These are phyloP conservation scores for Neonectria magnoliae DNA, from an alignment of 2,329 filamentous ascomycete genomes.

Conservation along the genomic window DNA sequence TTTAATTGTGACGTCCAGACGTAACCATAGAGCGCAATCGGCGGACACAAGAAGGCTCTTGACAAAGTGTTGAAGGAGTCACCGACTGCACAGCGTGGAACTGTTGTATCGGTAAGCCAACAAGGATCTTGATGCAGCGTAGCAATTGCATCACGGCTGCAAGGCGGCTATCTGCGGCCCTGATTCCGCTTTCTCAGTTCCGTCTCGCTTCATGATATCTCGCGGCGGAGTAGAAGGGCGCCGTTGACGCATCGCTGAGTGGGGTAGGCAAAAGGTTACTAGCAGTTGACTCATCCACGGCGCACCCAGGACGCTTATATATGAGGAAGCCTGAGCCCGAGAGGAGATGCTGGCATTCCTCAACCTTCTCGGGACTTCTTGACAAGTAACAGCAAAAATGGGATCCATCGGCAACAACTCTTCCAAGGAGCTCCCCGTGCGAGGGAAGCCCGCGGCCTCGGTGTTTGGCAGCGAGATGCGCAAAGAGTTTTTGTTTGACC, in stretches of 20 bases:
- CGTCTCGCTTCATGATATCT: not conserved
- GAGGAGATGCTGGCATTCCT: not conserved
- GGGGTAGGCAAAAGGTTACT: slow-evolving; percentile 27
- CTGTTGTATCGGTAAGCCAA: not conserved
- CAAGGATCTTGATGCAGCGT: not conserved
- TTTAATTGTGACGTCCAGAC: not conserved
- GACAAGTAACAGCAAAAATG: slow-evolving; percentile 22
- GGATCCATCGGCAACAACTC: slow-evolving; percentile 32
- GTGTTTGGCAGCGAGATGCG: slow-evolving; percentile 55
- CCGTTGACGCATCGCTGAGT: slow-evolving; percentile 35
- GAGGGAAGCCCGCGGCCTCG: slow-evolving; percentile 30
- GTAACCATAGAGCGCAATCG: not conserved
- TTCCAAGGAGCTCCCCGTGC: slow-evolving; percentile 36
- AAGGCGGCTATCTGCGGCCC: slow-evolving; percentile 22
- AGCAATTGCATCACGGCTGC: slow-evolving; percentile 9
- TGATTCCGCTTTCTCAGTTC: not conserved
- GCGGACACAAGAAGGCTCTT: not conserved
- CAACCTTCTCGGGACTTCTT: not conserved
- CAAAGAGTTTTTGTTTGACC: slow-evolving; percentile 75
- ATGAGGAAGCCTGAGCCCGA: not conserved
- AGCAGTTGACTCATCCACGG: slow-evolving; percentile 31
- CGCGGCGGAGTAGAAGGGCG: slow-evolving; percentile 31
- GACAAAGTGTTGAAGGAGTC: not conserved
- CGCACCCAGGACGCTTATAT: not conserved
- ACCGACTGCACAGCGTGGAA: not conserved